Conservation (phyloP, 148 eudicot species). For the Vaccinium myrtillus region DNA sequence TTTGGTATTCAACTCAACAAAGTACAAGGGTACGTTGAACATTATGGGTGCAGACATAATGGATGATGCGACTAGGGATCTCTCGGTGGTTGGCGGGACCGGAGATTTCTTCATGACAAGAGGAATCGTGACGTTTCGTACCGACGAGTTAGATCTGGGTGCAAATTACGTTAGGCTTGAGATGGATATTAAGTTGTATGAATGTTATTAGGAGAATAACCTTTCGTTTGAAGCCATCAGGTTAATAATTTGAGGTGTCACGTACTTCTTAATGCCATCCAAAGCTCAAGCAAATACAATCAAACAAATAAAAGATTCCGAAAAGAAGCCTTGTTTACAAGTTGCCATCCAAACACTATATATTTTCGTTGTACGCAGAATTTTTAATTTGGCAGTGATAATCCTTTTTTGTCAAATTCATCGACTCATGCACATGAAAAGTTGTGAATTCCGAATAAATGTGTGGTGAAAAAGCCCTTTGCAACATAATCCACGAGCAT, state of each 20-base stretch:
- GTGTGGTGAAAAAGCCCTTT: too few species aligned
- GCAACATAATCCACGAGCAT: too few species aligned
- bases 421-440: too few species aligned
- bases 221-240: too few species aligned
- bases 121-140: constrained; percentile 30
- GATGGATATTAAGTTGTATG: constrained; percentile 41
- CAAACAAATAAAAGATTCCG: too few species aligned
- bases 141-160: constrained; percentile 21
- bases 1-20: constrained; percentile 24
- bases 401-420: too few species aligned
- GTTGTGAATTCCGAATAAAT: too few species aligned
- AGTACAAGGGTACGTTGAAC: constrained; percentile 30
- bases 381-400: too few species aligned
- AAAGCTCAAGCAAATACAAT: not conserved
- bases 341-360: too few species aligned
- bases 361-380: too few species aligned
- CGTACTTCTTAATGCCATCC: not conserved
- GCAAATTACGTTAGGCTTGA: constrained; percentile 28
- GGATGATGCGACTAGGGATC: constrained; percentile 24
- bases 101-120: constrained; percentile 48
- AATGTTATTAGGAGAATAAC: constrained; percentile 24
- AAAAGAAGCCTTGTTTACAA: too few species aligned
- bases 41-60: constrained; percentile 35
- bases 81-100: constrained; percentile 44
- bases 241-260: not conserved